phyloP scores from a whole-genome alignment of 2,329 filamentous ascomycete species.

The Sporothrix pallida region DNA sequence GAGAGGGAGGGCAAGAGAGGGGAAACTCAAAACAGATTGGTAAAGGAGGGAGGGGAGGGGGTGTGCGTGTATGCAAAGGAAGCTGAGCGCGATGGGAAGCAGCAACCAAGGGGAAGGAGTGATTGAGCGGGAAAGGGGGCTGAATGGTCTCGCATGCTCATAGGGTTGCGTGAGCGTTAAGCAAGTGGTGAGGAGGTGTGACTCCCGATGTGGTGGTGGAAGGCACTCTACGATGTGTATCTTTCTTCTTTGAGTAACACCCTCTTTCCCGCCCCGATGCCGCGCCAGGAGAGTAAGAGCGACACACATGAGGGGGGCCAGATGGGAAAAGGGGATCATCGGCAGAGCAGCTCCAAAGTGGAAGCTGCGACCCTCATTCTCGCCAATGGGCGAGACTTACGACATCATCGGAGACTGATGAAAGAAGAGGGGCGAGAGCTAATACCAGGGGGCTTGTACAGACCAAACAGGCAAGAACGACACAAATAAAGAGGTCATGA shows the following conservation, averaged over 20 bases:
- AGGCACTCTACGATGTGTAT: slow-evolving; percentile 7
- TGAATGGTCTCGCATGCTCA: neutral
- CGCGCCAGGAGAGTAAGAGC: neutral
- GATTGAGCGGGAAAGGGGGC: slow-evolving; percentile 19
- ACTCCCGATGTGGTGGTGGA: slow-evolving; percentile 1
- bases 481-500: slow-evolving; percentile 27
- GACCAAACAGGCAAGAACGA: slow-evolving; percentile 18
- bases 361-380: slow-evolving; percentile 8
- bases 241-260: slow-evolving; percentile 22
- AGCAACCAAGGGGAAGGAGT: slow-evolving; percentile 20
- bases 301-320: neutral
- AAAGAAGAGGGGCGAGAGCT: slow-evolving; percentile 16
- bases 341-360: slow-evolving; percentile 12
- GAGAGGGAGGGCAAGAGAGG: slow-evolving; percentile 30
- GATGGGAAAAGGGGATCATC: neutral
- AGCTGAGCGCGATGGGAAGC: neutral
- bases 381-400: slow-evolving; percentile 17
- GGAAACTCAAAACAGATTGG: slow-evolving; percentile 31
- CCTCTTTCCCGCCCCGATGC: neutral
- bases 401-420: slow-evolving; percentile 22
- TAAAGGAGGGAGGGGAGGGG: neutral
- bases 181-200: slow-evolving; percentile 14
- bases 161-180: slow-evolving; percentile 17
- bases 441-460: neutral
- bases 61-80: slow-evolving; percentile 18